Base-by-base conservation (phyloP, 129 eudicot species). In the Oenanthe sinensis region DNA sequence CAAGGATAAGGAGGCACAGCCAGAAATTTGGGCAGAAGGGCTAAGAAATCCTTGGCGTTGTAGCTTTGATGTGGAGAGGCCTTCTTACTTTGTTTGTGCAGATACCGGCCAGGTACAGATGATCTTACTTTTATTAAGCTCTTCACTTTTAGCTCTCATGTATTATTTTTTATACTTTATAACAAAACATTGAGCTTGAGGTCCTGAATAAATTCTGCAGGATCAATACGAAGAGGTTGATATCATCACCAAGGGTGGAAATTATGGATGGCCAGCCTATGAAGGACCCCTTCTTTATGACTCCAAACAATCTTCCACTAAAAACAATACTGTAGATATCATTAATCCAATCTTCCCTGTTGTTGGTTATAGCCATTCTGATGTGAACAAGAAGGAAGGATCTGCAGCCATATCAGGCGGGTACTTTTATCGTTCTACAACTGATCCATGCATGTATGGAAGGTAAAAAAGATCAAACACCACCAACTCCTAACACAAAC, bases 21-120 rank as follows among this genome's bases (percentile, higher is more conserved):
- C 86, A 14, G 97, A 91, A 84, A 86, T 91, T 15, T 91, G 98
- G 98, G 98, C 98, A 1, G 80, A 83, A 78, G 98, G 98, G 55
- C 78, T 95, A 73, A 91, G 97, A 84, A 92, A 92, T 78, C 97
- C 98, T 16, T 95, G 98, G 98, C 96, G 97, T 47, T 91, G 97
- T 76, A 91, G 96, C 87, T 95, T 95, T 80, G 98, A 95, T 84
- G 82, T 91, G 14, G 90, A 88, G 69, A 87, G 96, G 72, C 96
- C 96, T 82, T 87, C 92, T 68, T 95, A 91, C 84, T 95, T 95
- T 82, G 47, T 88, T 22, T 95, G 98, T 78, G 88, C 89, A 78
- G 97, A 95, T 82, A 76, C 86, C 63, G 98, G 98, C 10, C 90
- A 91, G 93, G 98, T 93, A 77, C 17, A 39, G 45, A 75, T 9